Base-by-base conservation (phyloP, 2,329 filamentous ascomycete genomes). In the Chrysoporthe puriensis region DNA sequence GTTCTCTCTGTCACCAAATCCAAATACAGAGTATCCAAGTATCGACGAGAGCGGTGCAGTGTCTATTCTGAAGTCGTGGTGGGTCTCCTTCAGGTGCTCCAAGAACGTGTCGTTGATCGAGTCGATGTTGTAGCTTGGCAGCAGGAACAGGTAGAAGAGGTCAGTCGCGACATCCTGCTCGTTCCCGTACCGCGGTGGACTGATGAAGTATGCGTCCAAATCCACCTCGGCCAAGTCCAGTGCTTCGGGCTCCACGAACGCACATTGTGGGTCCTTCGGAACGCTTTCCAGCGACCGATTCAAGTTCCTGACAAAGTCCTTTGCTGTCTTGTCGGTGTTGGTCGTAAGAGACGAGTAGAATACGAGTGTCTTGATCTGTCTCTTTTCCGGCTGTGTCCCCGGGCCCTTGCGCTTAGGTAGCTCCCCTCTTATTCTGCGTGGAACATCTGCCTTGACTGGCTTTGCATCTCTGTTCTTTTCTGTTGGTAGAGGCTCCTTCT, bases 21-120 rank as follows among this genome's bases (percentile, higher is more conserved):
- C 96, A 81, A 98, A 98, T 0, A 98, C 94, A 0, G 93, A 93
- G 76, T 97, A 98, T 9, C 95, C 95, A 2, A 94, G 82, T 18
- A 98, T 79, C 1, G 84, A 81, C 0, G 90, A 89, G 59, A 99
- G 80, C 0, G 96, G 91, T 0, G 92, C 90, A 0, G 94, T 97
- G 74, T 98, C 94, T 72, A 99, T 96, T 67, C 95, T 89, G 83
- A 98, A 98, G 78, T 99, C 96, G 80, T 98, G 89, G 76, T 98
- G 95, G 0, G 94, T 98, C 77, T 99, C 95, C 76, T 91, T 86
- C 6, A 99, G 81, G 77, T 97, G 93, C 71, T 93, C 89, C 34
- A 98, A 83, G 77, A 98, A 94, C 18, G 88, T 95, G 75, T 94
- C 91, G 72, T 97, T 88, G 72, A 96, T 91, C 8, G 92, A 95